Evolutionary conservation across 306 rosid species (phyloP).

Genomic region (Prunus armeniaca): DNA sequence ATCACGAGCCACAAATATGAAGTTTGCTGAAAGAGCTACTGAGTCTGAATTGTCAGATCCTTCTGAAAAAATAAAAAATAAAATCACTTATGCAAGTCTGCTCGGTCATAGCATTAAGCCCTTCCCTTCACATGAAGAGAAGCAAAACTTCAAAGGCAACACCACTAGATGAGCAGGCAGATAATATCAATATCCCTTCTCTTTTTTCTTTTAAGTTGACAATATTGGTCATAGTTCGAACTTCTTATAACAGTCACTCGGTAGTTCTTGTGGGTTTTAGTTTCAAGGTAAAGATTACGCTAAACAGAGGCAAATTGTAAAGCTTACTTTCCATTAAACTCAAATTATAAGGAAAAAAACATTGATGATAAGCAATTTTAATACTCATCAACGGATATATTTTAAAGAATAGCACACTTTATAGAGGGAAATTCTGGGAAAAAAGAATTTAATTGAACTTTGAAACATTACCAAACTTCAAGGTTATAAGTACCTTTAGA

Average conservation of each 20-base stretch:
- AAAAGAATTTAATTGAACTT: neutral
- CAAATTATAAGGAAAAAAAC: neutral
- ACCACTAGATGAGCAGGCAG: neutral
- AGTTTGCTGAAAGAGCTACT: constrained; percentile 78
- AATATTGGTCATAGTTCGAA: neutral
- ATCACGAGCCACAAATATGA: constrained; percentile 97
- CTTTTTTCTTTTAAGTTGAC: neutral
- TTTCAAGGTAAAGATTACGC: neutral
- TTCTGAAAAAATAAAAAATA: constrained; percentile 22
- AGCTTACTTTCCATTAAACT: neutral
- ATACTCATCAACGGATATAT: neutral
- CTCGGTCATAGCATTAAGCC: neutral
- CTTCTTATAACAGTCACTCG: neutral
- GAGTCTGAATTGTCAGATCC: constrained; percentile 41
- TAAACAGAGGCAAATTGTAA: neutral
- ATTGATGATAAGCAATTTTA: too few species aligned
- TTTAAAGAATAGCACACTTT: neutral
- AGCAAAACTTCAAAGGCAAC: neutral
- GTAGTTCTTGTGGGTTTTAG: neutral
- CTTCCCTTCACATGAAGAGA: neutral
- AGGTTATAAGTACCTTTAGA: constrained; percentile 44
- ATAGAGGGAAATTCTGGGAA: neutral
- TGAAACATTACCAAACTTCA: constrained; percentile 9
- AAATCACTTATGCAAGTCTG: neutral
- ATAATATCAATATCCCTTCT: neutral